Evolutionary conservation across 2,329 filamentous ascomycete species (phyloP), one percentile per base, ranked within the genome.

Genomic region (Aciculosporium take): DNA sequence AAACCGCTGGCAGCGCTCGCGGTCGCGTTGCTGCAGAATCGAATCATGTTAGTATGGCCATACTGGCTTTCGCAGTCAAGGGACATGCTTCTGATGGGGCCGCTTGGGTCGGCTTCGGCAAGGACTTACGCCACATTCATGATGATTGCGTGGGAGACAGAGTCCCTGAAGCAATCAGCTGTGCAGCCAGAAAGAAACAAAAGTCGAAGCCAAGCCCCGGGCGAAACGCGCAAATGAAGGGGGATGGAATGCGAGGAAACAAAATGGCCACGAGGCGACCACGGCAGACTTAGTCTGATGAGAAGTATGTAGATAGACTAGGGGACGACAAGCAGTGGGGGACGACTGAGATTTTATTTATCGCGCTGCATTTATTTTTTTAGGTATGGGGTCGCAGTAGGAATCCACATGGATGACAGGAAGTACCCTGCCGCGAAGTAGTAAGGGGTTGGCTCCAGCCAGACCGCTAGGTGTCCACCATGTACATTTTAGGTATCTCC

Each of bases 11-110:
- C 60, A 47, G 61, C 59, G 45, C 67, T 57, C 44, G 59, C 52
- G 45, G 72, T 76, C 51, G 69, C 62, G 58, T 74, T 76, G 45
- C 70, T 72, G 46, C 55, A 59, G 48, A 45, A 51, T 42, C 28
- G 32, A 35, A 34, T 13, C 20, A 12, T 20, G 33, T 45, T 35
- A 43, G 37, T 5, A 33, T 39, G 36, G 39, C 24, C 38, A 27
- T 24, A 5, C 3, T n/a, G 8, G 13, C 5, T 17, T 15, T 40
- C 9, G 40, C 38, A 43, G 40, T 15, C 30, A 27, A 21, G 39
- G 23, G 24, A 32, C 27, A 45, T 49, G 46, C 40, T 42, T 42
- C 42, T 25, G 18, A 18, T 15, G 27, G 9, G n/a, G 10, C n/a
- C 27, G n/a, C 15, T 2, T n/a, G 34, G 47, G 53, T 6, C 1